Conservation (phyloP, 1,284 basidiomycete genomes). For the Omphalotus olearius region DNA sequence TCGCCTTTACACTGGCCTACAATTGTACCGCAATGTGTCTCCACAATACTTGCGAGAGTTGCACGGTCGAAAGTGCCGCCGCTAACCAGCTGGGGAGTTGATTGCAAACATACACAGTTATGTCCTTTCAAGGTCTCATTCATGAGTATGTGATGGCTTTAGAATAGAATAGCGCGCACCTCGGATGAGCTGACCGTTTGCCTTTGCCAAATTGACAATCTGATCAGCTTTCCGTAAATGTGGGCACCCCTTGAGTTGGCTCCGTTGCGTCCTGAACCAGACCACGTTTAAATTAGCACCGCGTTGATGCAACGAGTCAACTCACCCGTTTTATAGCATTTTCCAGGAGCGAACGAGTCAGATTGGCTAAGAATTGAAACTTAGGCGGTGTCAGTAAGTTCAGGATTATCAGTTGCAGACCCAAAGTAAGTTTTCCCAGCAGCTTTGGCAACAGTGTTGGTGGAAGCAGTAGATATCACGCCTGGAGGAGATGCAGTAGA, state of each 20-base stretch:
- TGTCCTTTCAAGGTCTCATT: slow-evolving; percentile 30
- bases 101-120: slow-evolving; percentile 44
- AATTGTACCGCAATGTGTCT: slow-evolving; percentile 36
- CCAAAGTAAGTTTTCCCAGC: slow-evolving; percentile 57
- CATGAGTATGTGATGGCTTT: slow-evolving; percentile 11
- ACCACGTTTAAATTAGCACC: background rate
- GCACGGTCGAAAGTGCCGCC: slow-evolving; percentile 33
- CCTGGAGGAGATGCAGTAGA: background rate
- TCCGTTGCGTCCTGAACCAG: slow-evolving; percentile 46
- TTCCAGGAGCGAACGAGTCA: slow-evolving; percentile 46
- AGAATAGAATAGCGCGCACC: slow-evolving; percentile 20
- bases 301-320: slow-evolving; percentile 1
- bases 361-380: slow-evolving; percentile 36
- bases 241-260: slow-evolving; percentile 42
- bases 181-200: slow-evolving; percentile 38
- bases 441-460: slow-evolving; percentile 35
- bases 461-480: slow-evolving; percentile 2
- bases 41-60: slow-evolving; percentile 34
- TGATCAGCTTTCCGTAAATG: slow-evolving; percentile 41
- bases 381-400: slow-evolving; percentile 44
- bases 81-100: slow-evolving; percentile 41
- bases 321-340: slow-evolving; percentile 55
- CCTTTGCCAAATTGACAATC: slow-evolving; percentile 41
- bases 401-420: slow-evolving; percentile 53
- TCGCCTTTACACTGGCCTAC: slow-evolving; percentile 41